These are phyloP conservation scores for Dicorynia guianensis DNA, from an alignment of 306 rosid species.

Conservation along the genomic window DNA sequence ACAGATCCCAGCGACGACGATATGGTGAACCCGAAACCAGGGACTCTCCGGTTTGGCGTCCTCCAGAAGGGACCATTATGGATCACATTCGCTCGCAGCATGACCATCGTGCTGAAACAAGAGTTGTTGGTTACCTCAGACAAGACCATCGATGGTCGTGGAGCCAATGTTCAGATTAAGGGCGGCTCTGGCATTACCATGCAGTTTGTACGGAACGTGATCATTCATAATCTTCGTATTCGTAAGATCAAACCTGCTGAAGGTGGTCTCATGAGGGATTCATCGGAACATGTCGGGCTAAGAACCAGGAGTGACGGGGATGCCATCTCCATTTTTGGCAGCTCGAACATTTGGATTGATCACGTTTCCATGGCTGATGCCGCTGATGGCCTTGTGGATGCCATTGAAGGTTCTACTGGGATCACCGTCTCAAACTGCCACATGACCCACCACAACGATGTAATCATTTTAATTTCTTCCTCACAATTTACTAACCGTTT, in stretches of 20 bases:
- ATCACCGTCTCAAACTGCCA: conserved; percentile 74
- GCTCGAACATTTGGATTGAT: conserved; percentile 68
- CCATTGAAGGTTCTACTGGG: conserved; percentile 63
- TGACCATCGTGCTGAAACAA: conserved; percentile 52
- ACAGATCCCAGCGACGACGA: conserved; percentile 53
- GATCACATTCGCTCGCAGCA: conserved; percentile 61
- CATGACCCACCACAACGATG: conserved; percentile 71
- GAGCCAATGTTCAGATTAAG: conserved; percentile 59
- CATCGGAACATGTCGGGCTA: conserved; percentile 45
- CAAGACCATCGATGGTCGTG: conserved; percentile 80
- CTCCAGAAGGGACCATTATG: conserved; percentile 61
- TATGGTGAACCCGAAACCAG: conserved; percentile 50
- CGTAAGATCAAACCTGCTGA: conserved; percentile 13
- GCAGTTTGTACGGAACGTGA: conserved; percentile 56
- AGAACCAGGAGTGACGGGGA: conserved; percentile 67
- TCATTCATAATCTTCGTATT: conserved; percentile 57
- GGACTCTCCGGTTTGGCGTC: conserved; percentile 63
- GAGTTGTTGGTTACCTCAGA: conserved; percentile 59
- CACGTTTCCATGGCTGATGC: conserved; percentile 67
- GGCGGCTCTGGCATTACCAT: conserved; percentile 63
- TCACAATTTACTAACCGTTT: not conserved
- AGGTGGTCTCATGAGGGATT: conserved; percentile 64
- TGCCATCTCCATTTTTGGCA: conserved; percentile 56
- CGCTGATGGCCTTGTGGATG: conserved; percentile 65
- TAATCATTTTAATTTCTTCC: not conserved